phyloP scores from a whole-genome alignment of 169 alveolate genomes.

The Plasmodium blacklocki region DNA sequence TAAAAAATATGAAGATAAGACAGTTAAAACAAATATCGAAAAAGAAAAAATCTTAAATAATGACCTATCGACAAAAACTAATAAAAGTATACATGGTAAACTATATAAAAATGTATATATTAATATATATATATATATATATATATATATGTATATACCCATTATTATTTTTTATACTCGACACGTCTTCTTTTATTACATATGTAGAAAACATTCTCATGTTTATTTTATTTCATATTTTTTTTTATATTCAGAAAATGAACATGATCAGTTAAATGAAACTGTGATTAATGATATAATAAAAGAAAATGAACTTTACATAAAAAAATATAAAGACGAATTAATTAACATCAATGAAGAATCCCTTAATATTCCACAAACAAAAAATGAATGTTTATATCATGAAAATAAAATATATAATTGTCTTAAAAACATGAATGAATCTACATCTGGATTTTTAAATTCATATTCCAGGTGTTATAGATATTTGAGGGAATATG shows the following conservation, averaged over 20 bases:
- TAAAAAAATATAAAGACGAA: slow-evolving; percentile 20
- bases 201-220: background rate
- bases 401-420: slow-evolving; percentile 67
- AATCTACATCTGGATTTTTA: slow-evolving; percentile 51
- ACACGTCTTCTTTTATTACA: background rate
- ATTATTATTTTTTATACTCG: background rate
- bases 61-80: background rate
- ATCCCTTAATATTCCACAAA: slow-evolving; percentile 13
- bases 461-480: slow-evolving; percentile 58
- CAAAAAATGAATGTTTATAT: slow-evolving; percentile 32
- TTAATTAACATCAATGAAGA: background rate
- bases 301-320: slow-evolving; percentile 36
- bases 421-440: slow-evolving; percentile 65
- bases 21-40: background rate
- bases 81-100: background rate
- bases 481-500: slow-evolving; percentile 50
- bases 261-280: slow-evolving; percentile 14
- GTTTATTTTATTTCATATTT: background rate
- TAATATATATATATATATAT: background rate
- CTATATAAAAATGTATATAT: background rate
- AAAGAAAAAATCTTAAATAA: background rate
- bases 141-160: background rate
- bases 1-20: background rate
- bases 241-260: slow-evolving; percentile 11
- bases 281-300: slow-evolving; percentile 22